Conservation (phyloP, 192 early-diverging fungal genomes). For the Funneliformis geosporum region DNA sequence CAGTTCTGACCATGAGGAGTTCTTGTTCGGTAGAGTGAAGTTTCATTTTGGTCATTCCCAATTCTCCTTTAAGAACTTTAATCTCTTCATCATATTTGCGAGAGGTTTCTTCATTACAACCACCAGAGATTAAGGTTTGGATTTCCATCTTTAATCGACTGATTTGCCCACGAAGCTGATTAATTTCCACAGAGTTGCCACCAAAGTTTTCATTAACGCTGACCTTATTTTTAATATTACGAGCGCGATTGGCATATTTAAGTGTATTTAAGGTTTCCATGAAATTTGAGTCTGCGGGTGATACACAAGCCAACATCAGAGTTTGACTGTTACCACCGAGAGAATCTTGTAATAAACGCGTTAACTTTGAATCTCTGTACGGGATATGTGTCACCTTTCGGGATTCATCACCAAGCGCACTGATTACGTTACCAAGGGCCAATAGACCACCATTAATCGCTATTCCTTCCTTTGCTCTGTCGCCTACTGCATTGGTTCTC, state of each 20-base stretch:
- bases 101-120: slow-evolving; percentile 37
- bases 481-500: slow-evolving; percentile 87
- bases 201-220: slow-evolving; percentile 57
- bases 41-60: slow-evolving; percentile 49
- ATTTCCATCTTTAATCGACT: slow-evolving; percentile 56
- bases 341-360: slow-evolving; percentile 95
- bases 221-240: slow-evolving; percentile 92
- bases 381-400: slow-evolving; percentile 78
- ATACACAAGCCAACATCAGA: slow-evolving; percentile 93
- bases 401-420: slow-evolving; percentile 82
- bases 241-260: slow-evolving; percentile 93
- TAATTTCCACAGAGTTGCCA: slow-evolving; percentile 53
- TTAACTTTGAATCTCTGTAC: slow-evolving; percentile 96
- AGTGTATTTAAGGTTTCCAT: slow-evolving; percentile 95
- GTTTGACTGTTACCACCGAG: slow-evolving; percentile 95
- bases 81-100: slow-evolving; percentile 47
- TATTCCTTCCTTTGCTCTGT: slow-evolving; percentile 94
- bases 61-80: slow-evolving; percentile 44
- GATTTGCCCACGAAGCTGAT: slow-evolving; percentile 55
- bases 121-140: slow-evolving; percentile 43
- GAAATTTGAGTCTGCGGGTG: slow-evolving; percentile 79
- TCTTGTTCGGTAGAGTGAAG: slow-evolving; percentile 44
- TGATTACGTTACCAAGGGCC: slow-evolving; percentile 96
- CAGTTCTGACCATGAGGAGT: slow-evolving; percentile 45
- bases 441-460: slow-evolving; percentile 95